Conservation (phyloP, 306 rosid genomes). For the Lablab purpureus region DNA sequence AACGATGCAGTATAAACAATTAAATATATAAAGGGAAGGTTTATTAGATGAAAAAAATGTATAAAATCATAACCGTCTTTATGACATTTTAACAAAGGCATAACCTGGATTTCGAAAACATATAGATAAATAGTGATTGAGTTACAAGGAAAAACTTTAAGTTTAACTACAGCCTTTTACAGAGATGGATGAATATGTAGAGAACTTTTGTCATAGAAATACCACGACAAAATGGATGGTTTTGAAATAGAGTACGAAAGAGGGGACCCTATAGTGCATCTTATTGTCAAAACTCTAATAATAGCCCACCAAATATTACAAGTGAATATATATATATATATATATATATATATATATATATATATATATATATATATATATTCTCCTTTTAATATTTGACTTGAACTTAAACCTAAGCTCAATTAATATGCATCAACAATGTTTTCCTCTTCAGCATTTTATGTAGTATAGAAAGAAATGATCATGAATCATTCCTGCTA, state of each 20-base stretch:
- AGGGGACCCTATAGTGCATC: constrained; percentile 45
- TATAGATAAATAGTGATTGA: constrained; percentile 7
- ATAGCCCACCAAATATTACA: constrained; percentile 40
- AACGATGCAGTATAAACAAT: background rate
- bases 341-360: too few species aligned
- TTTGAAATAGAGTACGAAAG: constrained; percentile 35
- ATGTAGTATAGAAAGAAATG: constrained; percentile 22
- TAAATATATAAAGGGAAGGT: constrained; percentile 1
- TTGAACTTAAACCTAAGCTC: constrained; percentile 15
- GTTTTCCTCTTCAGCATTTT: background rate
- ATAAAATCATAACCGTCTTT: background rate
- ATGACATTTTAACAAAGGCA: background rate
- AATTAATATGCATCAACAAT: constrained; percentile 10
- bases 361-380: too few species aligned
- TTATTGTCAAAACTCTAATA: constrained; percentile 50
- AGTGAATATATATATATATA: background rate
- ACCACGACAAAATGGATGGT: constrained; percentile 16
- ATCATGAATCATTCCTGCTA: constrained; percentile 4
- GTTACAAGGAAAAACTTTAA: constrained; percentile 9
- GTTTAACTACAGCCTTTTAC: constrained; percentile 33
- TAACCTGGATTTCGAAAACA: background rate
- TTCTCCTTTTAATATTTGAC: background rate
- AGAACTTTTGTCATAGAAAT: constrained; percentile 31
- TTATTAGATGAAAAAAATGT: background rate
- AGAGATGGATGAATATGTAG: constrained; percentile 30